Percentiles rank a stretch among this genome's conserved stretches.
Conservation (phyloP, 2,329 filamentous ascomycete species). For the Calonectria pseudoturangicola region DNA sequence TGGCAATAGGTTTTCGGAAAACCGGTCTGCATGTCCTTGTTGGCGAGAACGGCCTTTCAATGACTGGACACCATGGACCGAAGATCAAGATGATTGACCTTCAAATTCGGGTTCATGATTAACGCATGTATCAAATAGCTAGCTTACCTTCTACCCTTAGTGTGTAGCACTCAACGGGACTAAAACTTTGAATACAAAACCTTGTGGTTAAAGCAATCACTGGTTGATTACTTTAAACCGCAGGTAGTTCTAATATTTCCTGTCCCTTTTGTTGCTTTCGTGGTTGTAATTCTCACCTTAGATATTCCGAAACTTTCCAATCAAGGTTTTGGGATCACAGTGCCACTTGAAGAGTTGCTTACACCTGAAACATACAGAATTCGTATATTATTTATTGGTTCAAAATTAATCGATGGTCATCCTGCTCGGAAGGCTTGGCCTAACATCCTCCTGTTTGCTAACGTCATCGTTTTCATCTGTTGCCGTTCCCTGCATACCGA, state of each 20-base stretch:
- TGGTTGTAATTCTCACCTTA: no score
- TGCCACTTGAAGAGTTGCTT: no score
- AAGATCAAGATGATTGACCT: not conserved
- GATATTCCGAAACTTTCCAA: no score
- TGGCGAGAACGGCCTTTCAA: no score
- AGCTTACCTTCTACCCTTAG: constrained; percentile 16
- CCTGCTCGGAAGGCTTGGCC: no score
- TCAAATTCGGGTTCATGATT: not conserved
- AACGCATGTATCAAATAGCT: constrained; percentile 1
- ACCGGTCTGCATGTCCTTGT: not conserved
- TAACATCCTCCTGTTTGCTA: no score
- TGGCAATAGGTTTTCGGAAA: not conserved
- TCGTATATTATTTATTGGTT: no score
- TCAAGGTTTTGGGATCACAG: no score
- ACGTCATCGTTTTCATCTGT: no score
- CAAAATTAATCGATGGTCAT: no score
- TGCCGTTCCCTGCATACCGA: constrained; percentile 84
- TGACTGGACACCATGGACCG: not conserved
- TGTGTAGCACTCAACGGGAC: constrained; percentile 1
- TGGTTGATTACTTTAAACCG: not conserved
- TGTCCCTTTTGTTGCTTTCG: no score
- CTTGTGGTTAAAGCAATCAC: not conserved
- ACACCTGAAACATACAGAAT: no score
- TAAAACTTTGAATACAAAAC: constrained; percentile 2
- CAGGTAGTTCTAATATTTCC: not conserved